phyloP scores from a whole-genome alignment of 768 basidiomycete species.

The Sarcomyxa edulis region DNA sequence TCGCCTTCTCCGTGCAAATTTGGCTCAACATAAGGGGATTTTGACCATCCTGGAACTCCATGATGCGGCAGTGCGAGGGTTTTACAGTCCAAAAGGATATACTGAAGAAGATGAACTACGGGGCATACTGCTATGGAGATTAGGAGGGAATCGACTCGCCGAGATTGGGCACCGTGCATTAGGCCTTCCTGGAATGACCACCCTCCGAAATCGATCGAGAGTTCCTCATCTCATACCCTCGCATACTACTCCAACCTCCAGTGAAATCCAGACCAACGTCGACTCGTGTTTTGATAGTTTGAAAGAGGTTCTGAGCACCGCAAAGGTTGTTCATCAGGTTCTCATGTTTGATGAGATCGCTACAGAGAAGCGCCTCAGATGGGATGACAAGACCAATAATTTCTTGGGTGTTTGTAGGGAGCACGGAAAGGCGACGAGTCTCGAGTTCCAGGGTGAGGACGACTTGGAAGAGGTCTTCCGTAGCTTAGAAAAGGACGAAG shows the following conservation, averaged over 20 bases:
- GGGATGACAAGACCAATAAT: constrained; percentile 14
- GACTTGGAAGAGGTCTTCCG: constrained; percentile 6
- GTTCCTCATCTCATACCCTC: constrained; percentile 9
- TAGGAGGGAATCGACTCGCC: constrained; percentile 16
- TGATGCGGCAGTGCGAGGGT: constrained; percentile 8
- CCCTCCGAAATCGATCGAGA: constrained; percentile 5
- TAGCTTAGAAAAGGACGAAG: neutral
- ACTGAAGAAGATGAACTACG: constrained; percentile 14
- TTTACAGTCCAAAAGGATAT: constrained; percentile 14
- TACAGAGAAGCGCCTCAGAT: constrained; percentile 13
- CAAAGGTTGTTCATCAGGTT: constrained; percentile 4
- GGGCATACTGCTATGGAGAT: constrained; percentile 12
- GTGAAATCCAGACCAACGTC: constrained; percentile 14
- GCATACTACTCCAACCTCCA: constrained; percentile 1
- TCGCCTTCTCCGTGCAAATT: constrained; percentile 10
- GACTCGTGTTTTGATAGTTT: constrained; percentile 10
- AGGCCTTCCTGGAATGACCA: constrained; percentile 12
- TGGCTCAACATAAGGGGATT: constrained; percentile 12
- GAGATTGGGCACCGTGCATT: constrained; percentile 13
- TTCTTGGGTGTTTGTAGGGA: constrained; percentile 17
- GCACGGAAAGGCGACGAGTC: constrained; percentile 7
- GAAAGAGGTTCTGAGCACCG: constrained; percentile 1
- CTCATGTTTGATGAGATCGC: constrained; percentile 10
- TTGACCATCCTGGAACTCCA: constrained; percentile 11
- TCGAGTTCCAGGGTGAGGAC: constrained; percentile 11